Conservation (phyloP, 83 land plant genomes). For the Larix sibirica region DNA sequence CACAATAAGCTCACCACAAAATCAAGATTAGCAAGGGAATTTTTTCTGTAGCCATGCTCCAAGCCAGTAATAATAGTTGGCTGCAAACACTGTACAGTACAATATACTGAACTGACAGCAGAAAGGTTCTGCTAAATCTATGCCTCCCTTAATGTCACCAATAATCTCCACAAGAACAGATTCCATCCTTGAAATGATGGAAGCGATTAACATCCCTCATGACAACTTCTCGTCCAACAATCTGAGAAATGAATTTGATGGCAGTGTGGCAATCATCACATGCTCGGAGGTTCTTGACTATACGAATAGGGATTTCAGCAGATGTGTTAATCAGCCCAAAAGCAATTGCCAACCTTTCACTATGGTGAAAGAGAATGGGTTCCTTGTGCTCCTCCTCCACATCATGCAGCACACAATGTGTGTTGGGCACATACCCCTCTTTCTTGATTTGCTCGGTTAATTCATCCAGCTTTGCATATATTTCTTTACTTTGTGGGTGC, state of each 20-base stretch:
- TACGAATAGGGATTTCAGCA: slow-evolving; percentile 38
- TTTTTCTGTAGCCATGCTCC: no score
- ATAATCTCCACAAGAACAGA: slow-evolving; percentile 59
- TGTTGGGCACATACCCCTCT: neutral
- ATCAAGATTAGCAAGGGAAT: no score
- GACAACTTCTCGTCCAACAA: slow-evolving; percentile 48
- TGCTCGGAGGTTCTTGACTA: slow-evolving; percentile 53
- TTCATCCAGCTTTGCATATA: neutral
- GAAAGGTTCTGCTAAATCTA: no score
- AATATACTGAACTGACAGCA: no score
- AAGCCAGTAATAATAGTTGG: no score
- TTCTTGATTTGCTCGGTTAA: neutral
- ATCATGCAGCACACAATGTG: neutral
- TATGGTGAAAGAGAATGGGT: neutral
- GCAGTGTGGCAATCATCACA: slow-evolving; percentile 61
- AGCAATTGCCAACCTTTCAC: neutral
- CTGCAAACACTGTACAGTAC: no score
- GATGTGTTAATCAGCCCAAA: neutral
- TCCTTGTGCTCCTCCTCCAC: neutral
- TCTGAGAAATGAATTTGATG: slow-evolving; percentile 49
- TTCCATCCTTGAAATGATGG: slow-evolving; percentile 46
- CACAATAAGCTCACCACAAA: no score
- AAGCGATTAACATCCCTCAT: slow-evolving; percentile 62
- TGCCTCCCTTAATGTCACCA: slow-evolving; percentile 27
- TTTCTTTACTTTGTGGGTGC: neutral